These are phyloP conservation scores for Nevesoporus exiguus DNA, from an alignment of 768 basidiomycete species.

Conservation along the genomic window DNA sequence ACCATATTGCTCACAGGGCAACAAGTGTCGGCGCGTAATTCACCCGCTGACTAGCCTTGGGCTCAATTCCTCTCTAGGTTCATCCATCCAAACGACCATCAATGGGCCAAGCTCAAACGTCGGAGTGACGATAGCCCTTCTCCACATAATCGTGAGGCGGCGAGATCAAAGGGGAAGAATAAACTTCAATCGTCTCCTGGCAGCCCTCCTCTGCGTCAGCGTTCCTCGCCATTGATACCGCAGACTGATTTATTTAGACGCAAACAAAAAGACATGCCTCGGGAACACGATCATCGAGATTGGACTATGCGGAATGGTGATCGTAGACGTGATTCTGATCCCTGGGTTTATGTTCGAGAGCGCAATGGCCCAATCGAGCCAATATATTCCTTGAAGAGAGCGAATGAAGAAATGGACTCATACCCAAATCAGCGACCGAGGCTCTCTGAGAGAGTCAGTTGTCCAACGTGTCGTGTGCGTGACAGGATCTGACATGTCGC, in stretches of 20 bases:
- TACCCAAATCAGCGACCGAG: conserved; percentile 30
- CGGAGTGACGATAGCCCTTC: conserved; percentile 16
- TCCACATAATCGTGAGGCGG: conserved; percentile 20
- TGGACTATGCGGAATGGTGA: conserved; percentile 19
- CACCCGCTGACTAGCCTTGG: conserved; percentile 3
- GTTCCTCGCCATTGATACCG: conserved; percentile 39
- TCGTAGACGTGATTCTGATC: conserved; percentile 25
- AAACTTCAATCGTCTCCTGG: conserved; percentile 16
- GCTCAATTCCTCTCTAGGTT: conserved; percentile 34
- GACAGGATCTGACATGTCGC: conserved; percentile 10
- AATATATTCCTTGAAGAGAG: conserved; percentile 23
- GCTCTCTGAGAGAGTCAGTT: conserved; percentile 27
- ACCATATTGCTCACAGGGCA: conserved; percentile 46
- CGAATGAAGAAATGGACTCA: conserved; percentile 21
- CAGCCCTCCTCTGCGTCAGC: conserved; percentile 18
- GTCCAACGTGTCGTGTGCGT: background rate
- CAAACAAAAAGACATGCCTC: conserved; percentile 23
- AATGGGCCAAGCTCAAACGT: conserved; percentile 34
- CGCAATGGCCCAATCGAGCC: conserved; percentile 14
- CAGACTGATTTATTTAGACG: conserved; percentile 44
- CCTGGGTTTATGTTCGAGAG: conserved; percentile 21
- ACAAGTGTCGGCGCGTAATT: conserved; percentile 45
- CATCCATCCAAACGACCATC: conserved; percentile 47
- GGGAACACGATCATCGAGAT: conserved; percentile 23
- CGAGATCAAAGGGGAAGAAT: conserved; percentile 24